Evolutionary conservation across 2,329 filamentous ascomycete genomes (phyloP), one percentile per base, ranked within the genome.

Genomic region (Lizonia empirigonia): DNA sequence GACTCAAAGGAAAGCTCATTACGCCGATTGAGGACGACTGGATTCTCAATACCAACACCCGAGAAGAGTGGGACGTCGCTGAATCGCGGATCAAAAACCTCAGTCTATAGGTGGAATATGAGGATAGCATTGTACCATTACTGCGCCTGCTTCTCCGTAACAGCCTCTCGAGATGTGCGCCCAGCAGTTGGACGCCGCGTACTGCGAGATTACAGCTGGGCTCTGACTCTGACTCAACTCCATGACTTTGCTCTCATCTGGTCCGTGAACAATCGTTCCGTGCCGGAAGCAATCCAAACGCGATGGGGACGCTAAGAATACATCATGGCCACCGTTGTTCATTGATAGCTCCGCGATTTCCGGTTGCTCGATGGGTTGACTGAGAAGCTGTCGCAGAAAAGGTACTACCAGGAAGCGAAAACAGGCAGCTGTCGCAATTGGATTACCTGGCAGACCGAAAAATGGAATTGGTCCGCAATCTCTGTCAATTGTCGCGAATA

Each of bases 151-250:
- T 4, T 30, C 22, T 22, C 19, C 40, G 22, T 2, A 4, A 19
- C 34, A 39, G 8, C 40, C 27, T 42, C 44, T 45, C 5, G 40
- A 40, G 5, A 56, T 39, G 16, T 56, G 53, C 23, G 44, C 53
- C 53, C 53, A 56, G 20, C 44, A 56, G 37, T 53, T 48, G 3
- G 44, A 56, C 13, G 41, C 39, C 7, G 49, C 37, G 16, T 40
- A 56, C 10, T 56, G 53, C n/a, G 53, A 56, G 10, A 56, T 39
- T 15, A 52, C 47, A 32, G 44, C 44, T 19, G 49, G 53, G 19
- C 44, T 56, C 29, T 56, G 44, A 20, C 40, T 44, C 16, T 19
- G 15, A 19, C 53, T 50, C 24, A 56, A 27, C 24, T 32, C 23
- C 8, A 53, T 35, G 2, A 46, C 10, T 16, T 42, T 40, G 5